phyloP scores from a whole-genome alignment of 169 alveolate genomes.

The Toxoplasma gondii region DNA sequence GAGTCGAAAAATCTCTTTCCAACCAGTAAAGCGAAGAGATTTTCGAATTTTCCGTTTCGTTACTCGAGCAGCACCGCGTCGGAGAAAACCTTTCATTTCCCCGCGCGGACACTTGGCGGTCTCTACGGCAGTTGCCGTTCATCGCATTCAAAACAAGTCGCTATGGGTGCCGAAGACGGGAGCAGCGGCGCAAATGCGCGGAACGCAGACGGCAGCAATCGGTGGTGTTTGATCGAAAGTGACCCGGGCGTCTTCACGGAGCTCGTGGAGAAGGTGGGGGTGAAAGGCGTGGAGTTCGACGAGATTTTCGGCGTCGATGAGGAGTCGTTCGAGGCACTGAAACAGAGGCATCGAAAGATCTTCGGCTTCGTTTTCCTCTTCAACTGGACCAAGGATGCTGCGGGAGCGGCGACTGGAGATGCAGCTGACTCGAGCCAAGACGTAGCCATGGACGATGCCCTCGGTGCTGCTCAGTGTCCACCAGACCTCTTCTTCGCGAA shows the following conservation, averaged over 20 bases:
- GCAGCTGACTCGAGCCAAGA: background rate
- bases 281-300: constrained; percentile 88
- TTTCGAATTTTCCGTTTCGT: too few species aligned
- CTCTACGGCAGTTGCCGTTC: too few species aligned
- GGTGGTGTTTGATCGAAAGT: constrained; percentile 93
- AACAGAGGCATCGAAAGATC: constrained; percentile 51
- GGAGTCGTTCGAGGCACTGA: constrained; percentile 64
- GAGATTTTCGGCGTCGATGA: constrained; percentile 88
- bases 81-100: too few species aligned
- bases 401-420: background rate
- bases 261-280: constrained; percentile 88
- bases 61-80: too few species aligned
- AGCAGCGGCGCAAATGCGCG: background rate
- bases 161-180: background rate
- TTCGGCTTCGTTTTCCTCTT: constrained; percentile 83
- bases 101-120: too few species aligned
- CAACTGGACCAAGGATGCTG: constrained; percentile 80
- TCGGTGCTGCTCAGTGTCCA: background rate
- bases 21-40: too few species aligned
- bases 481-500: constrained; percentile 49
- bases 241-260: constrained; percentile 96
- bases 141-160: background rate
- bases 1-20: too few species aligned
- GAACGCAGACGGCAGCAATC: background rate
- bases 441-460: background rate